phyloP scores from a whole-genome alignment of 306 rosid species.

The Alnus rubra region DNA sequence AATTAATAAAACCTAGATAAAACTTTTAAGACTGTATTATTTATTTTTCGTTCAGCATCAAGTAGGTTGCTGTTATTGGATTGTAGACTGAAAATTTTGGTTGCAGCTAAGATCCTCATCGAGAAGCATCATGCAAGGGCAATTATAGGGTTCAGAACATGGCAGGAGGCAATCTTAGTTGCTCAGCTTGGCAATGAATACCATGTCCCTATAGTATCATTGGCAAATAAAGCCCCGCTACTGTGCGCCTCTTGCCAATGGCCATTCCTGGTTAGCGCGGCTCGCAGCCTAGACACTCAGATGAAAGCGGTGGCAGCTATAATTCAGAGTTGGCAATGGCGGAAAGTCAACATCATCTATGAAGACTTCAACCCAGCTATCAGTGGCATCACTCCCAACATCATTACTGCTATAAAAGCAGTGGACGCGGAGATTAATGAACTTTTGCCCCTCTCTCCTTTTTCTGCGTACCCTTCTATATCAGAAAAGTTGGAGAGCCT shows the following conservation, averaged over 20 bases:
- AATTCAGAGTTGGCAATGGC: constrained; percentile 23
- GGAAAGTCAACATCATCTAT: constrained; percentile 26
- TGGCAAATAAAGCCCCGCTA: constrained; percentile 13
- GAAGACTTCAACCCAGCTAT: constrained; percentile 19
- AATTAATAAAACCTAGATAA: too few relatives aligned
- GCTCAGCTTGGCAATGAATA: constrained; percentile 9
- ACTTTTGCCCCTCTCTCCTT: too few relatives aligned
- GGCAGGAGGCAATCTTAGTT: constrained; percentile 1
- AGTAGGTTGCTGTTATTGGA: too few relatives aligned
- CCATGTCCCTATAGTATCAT: constrained; percentile 20
- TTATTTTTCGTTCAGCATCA: too few relatives aligned
- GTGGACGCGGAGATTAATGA: background rate
- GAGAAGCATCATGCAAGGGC: background rate
- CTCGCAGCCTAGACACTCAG: constrained; percentile 6
- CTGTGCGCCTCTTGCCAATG: background rate
- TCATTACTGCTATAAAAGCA: constrained; percentile 8
- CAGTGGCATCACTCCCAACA: background rate
- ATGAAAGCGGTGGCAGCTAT: constrained; percentile 28
- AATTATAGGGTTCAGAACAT: constrained; percentile 15
- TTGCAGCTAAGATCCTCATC: constrained; percentile 18
- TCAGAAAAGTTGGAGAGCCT: too few relatives aligned
- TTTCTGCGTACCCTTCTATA: too few relatives aligned
- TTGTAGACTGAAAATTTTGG: background rate
- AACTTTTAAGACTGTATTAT: too few relatives aligned
- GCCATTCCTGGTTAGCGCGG: constrained; percentile 19